These are phyloP conservation scores for Suillus tomentosus DNA, from an alignment of 768 basidiomycete species.

Conservation along the genomic window DNA sequence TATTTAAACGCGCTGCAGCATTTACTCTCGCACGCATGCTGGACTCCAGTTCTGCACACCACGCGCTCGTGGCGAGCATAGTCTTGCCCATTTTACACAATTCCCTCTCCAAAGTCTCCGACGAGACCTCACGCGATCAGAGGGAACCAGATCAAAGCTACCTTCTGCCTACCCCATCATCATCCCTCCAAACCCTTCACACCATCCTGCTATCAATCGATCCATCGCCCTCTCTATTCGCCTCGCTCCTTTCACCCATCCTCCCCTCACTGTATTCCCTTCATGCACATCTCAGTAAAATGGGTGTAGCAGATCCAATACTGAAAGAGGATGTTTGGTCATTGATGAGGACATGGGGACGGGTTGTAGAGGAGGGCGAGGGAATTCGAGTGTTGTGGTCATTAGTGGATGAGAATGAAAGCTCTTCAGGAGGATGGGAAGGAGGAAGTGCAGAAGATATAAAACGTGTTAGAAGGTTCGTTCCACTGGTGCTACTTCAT, in stretches of 20 bases:
- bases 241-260: conserved; percentile 67
- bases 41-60: conserved; percentile 32
- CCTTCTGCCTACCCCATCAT: conserved; percentile 28
- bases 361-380: conserved; percentile 54
- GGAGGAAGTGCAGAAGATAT: conserved; percentile 57
- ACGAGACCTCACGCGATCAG: not conserved
- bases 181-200: conserved; percentile 52
- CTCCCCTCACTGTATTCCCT: conserved; percentile 67
- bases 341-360: conserved; percentile 75
- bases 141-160: not conserved
- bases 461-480: conserved; percentile 46
- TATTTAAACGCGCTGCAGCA: conserved; percentile 62
- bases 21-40: conserved; percentile 72
- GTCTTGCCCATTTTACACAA: conserved; percentile 53
- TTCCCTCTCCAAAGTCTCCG: conserved; percentile 42
- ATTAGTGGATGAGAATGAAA: conserved; percentile 40
- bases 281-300: conserved; percentile 50
- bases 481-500: conserved; percentile 7
- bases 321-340: conserved; percentile 60
- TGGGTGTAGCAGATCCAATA: conserved; percentile 64
- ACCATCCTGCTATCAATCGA: conserved; percentile 73
- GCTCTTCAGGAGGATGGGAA: conserved; percentile 42
- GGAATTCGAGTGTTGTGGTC: conserved; percentile 60
- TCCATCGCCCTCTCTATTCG: conserved; percentile 70
- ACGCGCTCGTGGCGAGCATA: conserved; percentile 27